Base-by-base conservation (phyloP, 345 rosid genomes). In the Psidium friedrichsthalianum region DNA sequence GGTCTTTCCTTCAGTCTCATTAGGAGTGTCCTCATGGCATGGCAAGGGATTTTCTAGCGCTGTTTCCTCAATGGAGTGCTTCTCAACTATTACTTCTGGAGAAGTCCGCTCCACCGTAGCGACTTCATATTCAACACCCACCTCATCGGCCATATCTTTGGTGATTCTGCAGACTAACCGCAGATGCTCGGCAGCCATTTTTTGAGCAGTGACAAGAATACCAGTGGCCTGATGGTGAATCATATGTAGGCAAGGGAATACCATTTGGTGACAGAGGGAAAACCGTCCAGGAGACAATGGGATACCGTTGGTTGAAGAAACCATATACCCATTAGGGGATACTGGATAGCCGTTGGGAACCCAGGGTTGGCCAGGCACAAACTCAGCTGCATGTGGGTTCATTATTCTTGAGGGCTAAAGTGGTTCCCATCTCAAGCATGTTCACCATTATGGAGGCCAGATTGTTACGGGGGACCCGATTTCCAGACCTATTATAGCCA, bases 331-430 rank as follows among this genome's bases (percentile, higher is more conserved):
- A n/a, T 93, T 93, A 82, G 94, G 96, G 64, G 96, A 91, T 84
- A 93, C 89, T 27, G 94, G 92, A 90, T 93, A 95, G 84, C 97
- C 96, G 88, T 93, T 93, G 42, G 96, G 90, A 86, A 95, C 89
- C 99, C 99, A 97, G 83, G 98, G 95, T 88, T 93, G 98, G 85
- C 96, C n/a, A n/a, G 98, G 99, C 55, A 96, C 90, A 86, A 94
- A 97, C 91, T 95, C 98, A 83, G 95, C 98, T 2, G 98, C 99
- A 89, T 97, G 98, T n/a, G 99, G 98, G 87, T 96, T 97, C 99
- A 97, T 96, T 87, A n/a, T 91, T 88, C 92, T 91, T 69, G 94
- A 74, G 94, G 93, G 87, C 90, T 91, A 85, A 90, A 93, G 86
- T 86, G 91, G 88, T 89, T 90, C 53, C 92, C 94, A n/a, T 93